Base-by-base conservation (phyloP, 2,329 filamentous ascomycete species). In the Xenosphaeropsis pyriputrescens region DNA sequence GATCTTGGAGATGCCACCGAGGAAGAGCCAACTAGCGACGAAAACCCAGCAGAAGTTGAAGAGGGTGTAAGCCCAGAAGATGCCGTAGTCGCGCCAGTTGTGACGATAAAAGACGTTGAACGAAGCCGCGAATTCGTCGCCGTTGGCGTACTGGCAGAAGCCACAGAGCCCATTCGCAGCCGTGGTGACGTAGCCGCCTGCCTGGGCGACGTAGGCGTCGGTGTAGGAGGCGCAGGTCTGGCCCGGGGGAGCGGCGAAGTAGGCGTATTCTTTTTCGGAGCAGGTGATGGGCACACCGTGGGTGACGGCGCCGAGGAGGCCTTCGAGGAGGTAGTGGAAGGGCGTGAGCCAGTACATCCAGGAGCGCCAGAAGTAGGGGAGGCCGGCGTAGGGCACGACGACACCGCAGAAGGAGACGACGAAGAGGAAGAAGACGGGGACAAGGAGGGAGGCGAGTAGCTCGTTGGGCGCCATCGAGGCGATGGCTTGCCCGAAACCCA, bases 381-480 rank as follows among this genome's bases (percentile, higher is more conserved):
- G 55, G 3, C 64, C 63, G 2, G 45, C 49, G 13, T 72, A 72
- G 0, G 78, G 76, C 1, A 83, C 76, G 8, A 81, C 68, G 5
- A 83, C 74, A 40, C 79, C 79, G 52, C 77, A 82, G 63, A 84
- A 84, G 7, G 70, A 69, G 16, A 80, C 65, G 29, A 82, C 67
- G 47, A 83, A 82, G 18, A 77, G 67, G 59, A 83, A 80, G 56
- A 82, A 79, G 4, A 80, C 53, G 0, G 79, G 79, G 1, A 82
- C 75, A 1, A 82, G 60, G 0, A 82, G 57, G 4, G 72, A 76
- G 1, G 77, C 78, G 14, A 82, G 63, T 3, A 80, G 59, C 42
- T 76, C 73, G 50, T 82, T 83, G 2, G 77, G 76, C 2, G 72
- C 61, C 42, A 80, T 71, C 0, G 79, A 62, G 0, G 78, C 79